phyloP scores from a whole-genome alignment of 2,329 filamentous ascomycete species.

The Neophaeococcomyces aloes region DNA sequence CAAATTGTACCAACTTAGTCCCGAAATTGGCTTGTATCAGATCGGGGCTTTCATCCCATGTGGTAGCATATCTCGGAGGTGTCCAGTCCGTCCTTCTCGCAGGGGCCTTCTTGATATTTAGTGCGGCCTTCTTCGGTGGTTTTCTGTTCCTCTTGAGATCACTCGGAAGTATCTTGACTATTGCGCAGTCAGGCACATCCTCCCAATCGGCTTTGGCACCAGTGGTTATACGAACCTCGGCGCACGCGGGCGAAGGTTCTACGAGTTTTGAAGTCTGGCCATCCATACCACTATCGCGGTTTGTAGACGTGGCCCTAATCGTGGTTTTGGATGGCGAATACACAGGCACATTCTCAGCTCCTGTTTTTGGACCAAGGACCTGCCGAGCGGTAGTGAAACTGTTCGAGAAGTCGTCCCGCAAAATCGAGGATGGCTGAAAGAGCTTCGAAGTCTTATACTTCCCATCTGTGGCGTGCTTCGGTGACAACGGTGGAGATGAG shows the following conservation, averaged over 20 bases:
- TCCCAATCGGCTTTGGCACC: neutral
- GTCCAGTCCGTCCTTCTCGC: constrained; percentile 57
- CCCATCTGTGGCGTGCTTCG: constrained; percentile 21
- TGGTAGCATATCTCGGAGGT: constrained; percentile 36
- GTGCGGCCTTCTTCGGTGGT: constrained; percentile 13
- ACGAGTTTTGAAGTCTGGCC: neutral
- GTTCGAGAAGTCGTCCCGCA: constrained; percentile 15
- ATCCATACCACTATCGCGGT: neutral
- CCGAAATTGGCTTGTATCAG: constrained; percentile 1
- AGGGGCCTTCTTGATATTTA: constrained; percentile 39
- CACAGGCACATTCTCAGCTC: constrained; percentile 14
- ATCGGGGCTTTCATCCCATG: neutral
- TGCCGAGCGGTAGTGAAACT: constrained; percentile 12
- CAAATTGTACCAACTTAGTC: neutral
- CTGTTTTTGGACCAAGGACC: constrained; percentile 9
- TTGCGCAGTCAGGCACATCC: neutral
- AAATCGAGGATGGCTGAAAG: constrained; percentile 11
- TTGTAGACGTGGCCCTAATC: neutral
- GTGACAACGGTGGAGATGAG: constrained; percentile 24
- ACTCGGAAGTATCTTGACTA: constrained; percentile 3
- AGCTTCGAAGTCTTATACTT: neutral
- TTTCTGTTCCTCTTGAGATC: constrained; percentile 7
- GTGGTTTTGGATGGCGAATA: constrained; percentile 11
- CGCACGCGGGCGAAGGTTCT: neutral
- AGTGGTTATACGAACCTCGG: neutral